phyloP scores from a whole-genome alignment of 257 asterid species.

The Ophiorrhiza pumila region DNA sequence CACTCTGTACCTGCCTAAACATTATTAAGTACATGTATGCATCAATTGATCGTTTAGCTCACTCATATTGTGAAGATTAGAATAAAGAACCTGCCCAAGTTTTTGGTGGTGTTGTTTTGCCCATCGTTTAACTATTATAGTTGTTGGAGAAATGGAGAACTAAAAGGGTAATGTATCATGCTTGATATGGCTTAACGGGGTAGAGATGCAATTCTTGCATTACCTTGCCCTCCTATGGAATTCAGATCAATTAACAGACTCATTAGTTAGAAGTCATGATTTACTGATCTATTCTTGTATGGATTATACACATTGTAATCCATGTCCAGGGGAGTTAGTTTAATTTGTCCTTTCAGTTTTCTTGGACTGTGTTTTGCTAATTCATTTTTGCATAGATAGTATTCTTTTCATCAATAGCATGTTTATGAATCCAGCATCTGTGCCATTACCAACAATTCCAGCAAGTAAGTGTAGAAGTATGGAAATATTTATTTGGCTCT shows the following conservation, averaged over 20 bases:
- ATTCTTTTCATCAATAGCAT: not conserved
- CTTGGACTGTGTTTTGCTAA: not conserved
- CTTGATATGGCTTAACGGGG: not conserved
- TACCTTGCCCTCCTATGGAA: not conserved
- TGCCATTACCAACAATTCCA: constrained; percentile 47
- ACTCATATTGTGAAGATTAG: not conserved
- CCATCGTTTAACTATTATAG: not conserved
- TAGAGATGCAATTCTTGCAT: not conserved
- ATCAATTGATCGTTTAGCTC: not conserved
- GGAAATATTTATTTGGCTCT: not conserved
- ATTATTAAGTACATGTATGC: not conserved
- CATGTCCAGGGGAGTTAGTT: not conserved
- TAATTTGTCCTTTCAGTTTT: not conserved
- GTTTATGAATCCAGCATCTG: constrained; percentile 18
- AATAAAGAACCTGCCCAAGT: not conserved
- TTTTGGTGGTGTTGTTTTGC: not conserved
- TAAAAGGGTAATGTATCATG: not conserved
- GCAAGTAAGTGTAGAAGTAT: constrained; percentile 38
- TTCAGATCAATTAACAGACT: not conserved
- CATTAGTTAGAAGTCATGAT: not conserved
- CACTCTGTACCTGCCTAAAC: not conserved
- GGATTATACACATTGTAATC: not conserved
- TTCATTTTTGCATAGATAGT: not conserved
- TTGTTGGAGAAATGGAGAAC: not conserved
- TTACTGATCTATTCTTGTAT: not conserved